Conservation (phyloP, 2,329 filamentous ascomycete species). For the Aspergillus sp. region DNA sequence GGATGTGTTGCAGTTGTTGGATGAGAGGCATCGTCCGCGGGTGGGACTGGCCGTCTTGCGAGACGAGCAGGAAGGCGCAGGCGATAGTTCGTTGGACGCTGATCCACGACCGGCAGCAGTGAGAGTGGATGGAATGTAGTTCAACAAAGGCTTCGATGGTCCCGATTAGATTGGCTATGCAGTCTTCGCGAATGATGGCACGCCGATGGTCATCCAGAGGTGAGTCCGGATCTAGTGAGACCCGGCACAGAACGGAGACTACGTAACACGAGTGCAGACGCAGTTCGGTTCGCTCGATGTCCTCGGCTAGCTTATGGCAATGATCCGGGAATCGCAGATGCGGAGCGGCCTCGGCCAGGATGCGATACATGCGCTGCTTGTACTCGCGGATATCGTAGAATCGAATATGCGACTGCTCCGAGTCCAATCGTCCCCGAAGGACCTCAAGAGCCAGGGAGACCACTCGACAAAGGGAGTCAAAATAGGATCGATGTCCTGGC, state of each 20-base stretch:
- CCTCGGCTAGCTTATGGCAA: constrained; percentile 35
- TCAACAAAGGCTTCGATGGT: constrained; percentile 52
- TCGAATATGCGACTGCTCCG: constrained; percentile 41
- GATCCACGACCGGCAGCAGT: constrained; percentile 36
- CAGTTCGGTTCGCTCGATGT: constrained; percentile 50
- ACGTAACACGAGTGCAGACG: constrained; percentile 56
- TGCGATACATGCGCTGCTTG: constrained; percentile 46
- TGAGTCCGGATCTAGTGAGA: constrained; percentile 40
- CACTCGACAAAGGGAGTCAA: constrained; percentile 49
- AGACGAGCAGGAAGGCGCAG: constrained; percentile 32
- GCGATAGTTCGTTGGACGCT: constrained; percentile 35
- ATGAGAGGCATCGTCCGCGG: constrained; percentile 21
- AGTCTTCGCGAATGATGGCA: constrained; percentile 40
- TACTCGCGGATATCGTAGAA: constrained; percentile 47
- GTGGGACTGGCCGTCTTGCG: constrained; percentile 18
- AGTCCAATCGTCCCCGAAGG: constrained; percentile 45
- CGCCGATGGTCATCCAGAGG: constrained; percentile 32
- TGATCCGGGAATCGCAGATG: constrained; percentile 45
- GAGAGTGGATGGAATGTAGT: constrained; percentile 32
- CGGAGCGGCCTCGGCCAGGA: constrained; percentile 49
- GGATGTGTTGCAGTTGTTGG: constrained; percentile 20
- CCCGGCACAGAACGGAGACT: constrained; percentile 50
- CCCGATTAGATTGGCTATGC: constrained; percentile 44
- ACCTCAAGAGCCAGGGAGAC: constrained; percentile 46
- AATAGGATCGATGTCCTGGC: constrained; percentile 46